Base-by-base conservation (phyloP, 306 rosid species). In the Sphenostylis stenocarpa region DNA sequence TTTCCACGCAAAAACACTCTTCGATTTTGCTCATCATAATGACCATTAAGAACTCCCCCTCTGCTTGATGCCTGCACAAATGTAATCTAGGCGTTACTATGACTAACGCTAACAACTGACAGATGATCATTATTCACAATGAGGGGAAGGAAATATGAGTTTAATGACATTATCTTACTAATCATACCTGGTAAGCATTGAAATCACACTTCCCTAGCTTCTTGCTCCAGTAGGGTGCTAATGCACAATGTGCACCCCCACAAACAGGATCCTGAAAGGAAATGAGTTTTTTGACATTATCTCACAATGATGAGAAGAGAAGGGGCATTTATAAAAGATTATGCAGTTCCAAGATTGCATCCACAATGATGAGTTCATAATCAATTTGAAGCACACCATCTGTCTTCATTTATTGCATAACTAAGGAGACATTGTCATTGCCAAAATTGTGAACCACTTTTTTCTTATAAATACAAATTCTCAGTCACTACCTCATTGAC, bases 231-330 rank as follows among this genome's bases (percentile, higher is more conserved):
- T 89, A 89, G 38, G 74, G 53, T 78, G 94, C 87, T 73, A 90
- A 85, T 64, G 85, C 78, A 83, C 94, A 90, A 77, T 91, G 88
- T 60, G 91, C 94, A 77, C 90, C 88, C 75, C 97, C 96, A 75
- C 80, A 58, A 63, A 87, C 96, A 60, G 94, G 91, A 84, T 93
- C 96, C 98, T 87, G 85, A 70, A 73, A 67, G 11, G 36, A 21
- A 53, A 60, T 48, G 7, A 36, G 61, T 33, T 10, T 44, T 51
- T 26, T 7, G 8, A 17, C 19, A 43, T 73, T 20, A 39, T 67
- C 70, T 52, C 77, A 67, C n/a, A n/a, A n/a, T n/a, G n/a, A n/a
- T n/a, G n/a, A n/a, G n/a, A n/a, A n/a, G n/a, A n/a, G n/a, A n/a
- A n/a, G n/a, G n/a, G n/a, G n/a, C n/a, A n/a, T n/a, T n/a, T n/a